Conservation (phyloP, 257 asterid genomes). For the Plantago elongata region DNA sequence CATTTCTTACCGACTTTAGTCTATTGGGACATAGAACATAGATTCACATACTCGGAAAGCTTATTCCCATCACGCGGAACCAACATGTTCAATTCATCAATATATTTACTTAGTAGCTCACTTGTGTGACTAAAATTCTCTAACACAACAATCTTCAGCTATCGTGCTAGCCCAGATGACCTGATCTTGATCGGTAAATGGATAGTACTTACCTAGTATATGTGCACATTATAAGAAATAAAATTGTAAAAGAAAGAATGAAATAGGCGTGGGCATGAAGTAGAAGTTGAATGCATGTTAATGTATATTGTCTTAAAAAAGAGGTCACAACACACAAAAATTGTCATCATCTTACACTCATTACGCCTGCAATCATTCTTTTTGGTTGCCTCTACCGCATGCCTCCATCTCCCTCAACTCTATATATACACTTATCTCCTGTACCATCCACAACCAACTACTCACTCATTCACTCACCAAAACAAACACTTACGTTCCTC, state of each 20-base stretch:
- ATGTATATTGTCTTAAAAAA: slow-evolving; percentile 47
- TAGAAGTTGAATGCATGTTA: slow-evolving; percentile 27
- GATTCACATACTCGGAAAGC: no score
- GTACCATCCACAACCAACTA: slow-evolving; percentile 41
- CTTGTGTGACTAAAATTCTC: no score
- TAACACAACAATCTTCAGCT: no score
- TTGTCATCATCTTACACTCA: slow-evolving; percentile 81
- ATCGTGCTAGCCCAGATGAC: no score
- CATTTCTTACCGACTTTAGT: no score
- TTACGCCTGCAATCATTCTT: slow-evolving; percentile 76
- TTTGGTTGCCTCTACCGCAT: slow-evolving; percentile 78
- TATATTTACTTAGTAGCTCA: no score
- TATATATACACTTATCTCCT: slow-evolving; percentile 58
- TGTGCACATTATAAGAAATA: not conserved
- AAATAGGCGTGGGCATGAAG: slow-evolving; percentile 44
- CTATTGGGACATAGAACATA: no score
- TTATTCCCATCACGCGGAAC: no score
- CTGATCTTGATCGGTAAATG: no score
- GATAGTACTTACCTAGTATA: no score
- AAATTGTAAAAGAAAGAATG: slow-evolving; percentile 8
- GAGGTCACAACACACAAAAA: slow-evolving; percentile 36
- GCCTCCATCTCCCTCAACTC: slow-evolving; percentile 26
- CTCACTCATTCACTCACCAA: slow-evolving; percentile 21
- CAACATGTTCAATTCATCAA: no score
- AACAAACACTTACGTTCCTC: not conserved